These are phyloP conservation scores for Acanthamoeba rhysodes DNA, from an alignment of 208 protist species.

Conservation along the genomic window DNA sequence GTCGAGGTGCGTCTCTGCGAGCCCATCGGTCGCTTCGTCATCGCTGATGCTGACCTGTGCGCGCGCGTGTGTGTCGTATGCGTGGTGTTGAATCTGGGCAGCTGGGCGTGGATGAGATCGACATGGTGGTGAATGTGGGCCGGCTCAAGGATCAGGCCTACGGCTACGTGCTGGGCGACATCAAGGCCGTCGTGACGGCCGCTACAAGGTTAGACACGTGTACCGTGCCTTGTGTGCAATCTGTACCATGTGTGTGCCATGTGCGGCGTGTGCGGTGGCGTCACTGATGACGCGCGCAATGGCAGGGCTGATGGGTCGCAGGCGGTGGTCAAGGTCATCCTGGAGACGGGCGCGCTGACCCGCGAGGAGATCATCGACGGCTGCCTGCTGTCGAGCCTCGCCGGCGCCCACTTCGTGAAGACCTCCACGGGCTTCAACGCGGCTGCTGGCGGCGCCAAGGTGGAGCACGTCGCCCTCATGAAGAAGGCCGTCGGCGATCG, in stretches of 20 bases:
- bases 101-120: slow-evolving; percentile 94
- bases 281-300: not conserved
- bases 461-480: slow-evolving; percentile 94
- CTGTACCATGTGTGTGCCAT: too few relatives aligned
- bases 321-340: slow-evolving; percentile 91
- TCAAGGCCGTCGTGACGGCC: slow-evolving; percentile 90
- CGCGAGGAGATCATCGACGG: slow-evolving; percentile 95
- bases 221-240: too few relatives aligned
- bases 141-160: slow-evolving; percentile 93
- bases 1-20: slow-evolving; percentile 77
- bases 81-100: not conserved
- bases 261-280: not conserved
- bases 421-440: slow-evolving; percentile 95
- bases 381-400: slow-evolving; percentile 92
- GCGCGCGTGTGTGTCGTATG: too few relatives aligned
- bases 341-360: slow-evolving; percentile 95
- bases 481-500: slow-evolving; percentile 92
- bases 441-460: slow-evolving; percentile 91
- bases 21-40: too few relatives aligned
- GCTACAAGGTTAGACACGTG: slow-evolving; percentile 80
- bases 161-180: slow-evolving; percentile 92
- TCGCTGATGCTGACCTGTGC: too few relatives aligned
- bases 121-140: slow-evolving; percentile 97
- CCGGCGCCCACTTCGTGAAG: slow-evolving; percentile 96
- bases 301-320: not conserved